Percentiles rank a stretch among this genome's conserved stretches.
Evolutionary conservation across 2,329 filamentous ascomycete genomes (phyloP).

Genomic region (Diaporthe ampelina): DNA sequence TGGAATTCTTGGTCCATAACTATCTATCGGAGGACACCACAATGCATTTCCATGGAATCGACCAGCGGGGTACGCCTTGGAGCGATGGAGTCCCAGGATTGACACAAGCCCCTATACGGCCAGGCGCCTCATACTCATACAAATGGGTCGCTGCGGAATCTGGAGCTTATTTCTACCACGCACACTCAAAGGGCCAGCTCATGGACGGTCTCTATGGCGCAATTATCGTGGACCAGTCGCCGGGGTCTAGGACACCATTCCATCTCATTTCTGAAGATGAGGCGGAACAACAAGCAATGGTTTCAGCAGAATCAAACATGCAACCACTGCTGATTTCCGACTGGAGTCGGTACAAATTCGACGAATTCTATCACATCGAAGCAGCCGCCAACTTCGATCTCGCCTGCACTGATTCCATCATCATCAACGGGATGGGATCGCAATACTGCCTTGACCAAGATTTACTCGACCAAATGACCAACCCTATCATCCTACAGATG

Average conservation of each 20-base stretch:
- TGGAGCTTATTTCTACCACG: slow-evolving; percentile 15
- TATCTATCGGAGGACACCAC: neutral
- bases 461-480: no score
- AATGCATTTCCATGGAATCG: slow-evolving; percentile 1
- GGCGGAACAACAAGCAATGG: neutral
- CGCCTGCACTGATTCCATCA: slow-evolving; percentile 17
- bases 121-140: slow-evolving; percentile 3
- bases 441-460: neutral
- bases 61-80: slow-evolving; percentile 14
- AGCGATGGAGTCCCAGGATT: slow-evolving; percentile 11
- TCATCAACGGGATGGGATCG: slow-evolving; percentile 10
- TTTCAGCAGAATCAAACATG: slow-evolving; percentile 6
- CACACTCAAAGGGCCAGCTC: slow-evolving; percentile 8
- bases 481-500: slow-evolving; percentile 2
- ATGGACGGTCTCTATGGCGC: slow-evolving; percentile 12
- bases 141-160: slow-evolving; percentile 6
- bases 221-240: neutral
- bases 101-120: neutral
- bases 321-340: slow-evolving; percentile 6
- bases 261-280: neutral
- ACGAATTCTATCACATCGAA: slow-evolving; percentile 6
- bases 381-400: slow-evolving; percentile 15
- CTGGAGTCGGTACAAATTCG: slow-evolving; percentile 10
- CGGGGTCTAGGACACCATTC: neutral
- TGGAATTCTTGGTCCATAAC: slow-evolving; percentile 11